phyloP scores from a whole-genome alignment of 306 rosid genomes.

The Parietaria judaica region DNA sequence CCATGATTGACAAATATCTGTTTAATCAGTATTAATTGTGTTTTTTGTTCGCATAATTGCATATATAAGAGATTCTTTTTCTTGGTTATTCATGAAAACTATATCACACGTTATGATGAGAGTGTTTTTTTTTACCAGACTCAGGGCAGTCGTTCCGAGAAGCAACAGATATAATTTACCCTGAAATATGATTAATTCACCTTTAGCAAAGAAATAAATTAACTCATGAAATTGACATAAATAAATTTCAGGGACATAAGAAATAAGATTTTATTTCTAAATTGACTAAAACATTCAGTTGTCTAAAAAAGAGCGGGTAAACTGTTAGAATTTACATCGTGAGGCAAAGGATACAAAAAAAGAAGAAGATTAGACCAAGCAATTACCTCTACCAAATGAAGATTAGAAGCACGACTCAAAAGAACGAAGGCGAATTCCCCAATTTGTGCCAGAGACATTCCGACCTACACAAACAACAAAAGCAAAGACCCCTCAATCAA shows the following conservation, averaged over 20 bases:
- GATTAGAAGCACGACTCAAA: slow-evolving; percentile 95
- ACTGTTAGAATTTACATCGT: slow-evolving; percentile 7
- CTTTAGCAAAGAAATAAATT: no score
- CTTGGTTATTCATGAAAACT: neutral
- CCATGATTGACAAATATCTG: no score
- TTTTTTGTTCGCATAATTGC: no score
- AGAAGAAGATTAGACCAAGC: no score
- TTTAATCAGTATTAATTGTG: no score
- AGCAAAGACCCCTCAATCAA: slow-evolving; percentile 49
- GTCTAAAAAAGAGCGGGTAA: neutral
- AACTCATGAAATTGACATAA: no score
- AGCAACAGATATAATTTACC: slow-evolving; percentile 85
- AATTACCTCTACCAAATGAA: slow-evolving; percentile 91
- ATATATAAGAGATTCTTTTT: no score
- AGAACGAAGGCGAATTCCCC: slow-evolving; percentile 97
- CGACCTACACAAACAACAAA: slow-evolving; percentile 74
- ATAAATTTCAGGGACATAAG: no score
- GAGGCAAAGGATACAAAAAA: neutral
- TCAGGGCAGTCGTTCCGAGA: slow-evolving; percentile 93
- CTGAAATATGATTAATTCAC: slow-evolving; percentile 29
- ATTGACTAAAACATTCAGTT: no score
- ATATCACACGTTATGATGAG: neutral
- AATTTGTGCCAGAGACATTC: slow-evolving; percentile 95
- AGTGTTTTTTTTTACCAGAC: slow-evolving; percentile 58
- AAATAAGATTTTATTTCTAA: no score